A percentile compares a stretch with the other conserved stretches of the same genome.
These are phyloP conservation scores for Penicillium sclerotigenum DNA, from an alignment of 2,329 filamentous ascomycete genomes.

Conservation along the genomic window DNA sequence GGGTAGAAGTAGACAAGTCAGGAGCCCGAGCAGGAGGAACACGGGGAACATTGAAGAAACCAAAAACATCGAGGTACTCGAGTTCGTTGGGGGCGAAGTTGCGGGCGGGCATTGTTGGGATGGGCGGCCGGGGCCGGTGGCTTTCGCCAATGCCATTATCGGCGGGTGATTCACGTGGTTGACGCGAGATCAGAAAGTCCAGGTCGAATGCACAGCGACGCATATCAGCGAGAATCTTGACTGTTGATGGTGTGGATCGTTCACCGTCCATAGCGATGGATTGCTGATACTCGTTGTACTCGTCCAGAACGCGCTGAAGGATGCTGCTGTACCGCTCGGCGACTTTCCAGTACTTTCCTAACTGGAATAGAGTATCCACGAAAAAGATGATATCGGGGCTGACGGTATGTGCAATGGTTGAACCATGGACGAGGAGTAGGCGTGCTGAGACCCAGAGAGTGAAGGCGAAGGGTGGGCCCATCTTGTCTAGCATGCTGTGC, in stretches of 20 bases:
- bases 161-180: constrained; percentile 54
- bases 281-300: constrained; percentile 75
- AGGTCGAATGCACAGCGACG: constrained; percentile 84
- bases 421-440: constrained; percentile 82
- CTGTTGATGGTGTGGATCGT: constrained; percentile 73
- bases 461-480: constrained; percentile 88
- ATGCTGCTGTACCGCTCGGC: constrained; percentile 77
- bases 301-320: constrained; percentile 77
- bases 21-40: constrained; percentile 49
- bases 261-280: constrained; percentile 60
- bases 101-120: constrained; percentile 50
- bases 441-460: constrained; percentile 89
- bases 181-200: constrained; percentile 81
- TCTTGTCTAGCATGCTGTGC: constrained; percentile 70
- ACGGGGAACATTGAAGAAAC: constrained; percentile 88
- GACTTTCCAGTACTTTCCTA: constrained; percentile 83
- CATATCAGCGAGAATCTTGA: constrained; percentile 89
- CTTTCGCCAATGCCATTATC: constrained; percentile 29
- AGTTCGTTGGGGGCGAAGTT: constrained; percentile 75
- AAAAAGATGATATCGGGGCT: constrained; percentile 77
- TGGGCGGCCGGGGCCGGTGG: not conserved
- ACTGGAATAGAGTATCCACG: constrained; percentile 73
- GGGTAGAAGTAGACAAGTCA: constrained; percentile 20
- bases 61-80: constrained; percentile 88
- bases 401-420: constrained; percentile 79